phyloP scores from a whole-genome alignment of 2,329 filamentous ascomycete species.

The Fusarium buharicum region DNA sequence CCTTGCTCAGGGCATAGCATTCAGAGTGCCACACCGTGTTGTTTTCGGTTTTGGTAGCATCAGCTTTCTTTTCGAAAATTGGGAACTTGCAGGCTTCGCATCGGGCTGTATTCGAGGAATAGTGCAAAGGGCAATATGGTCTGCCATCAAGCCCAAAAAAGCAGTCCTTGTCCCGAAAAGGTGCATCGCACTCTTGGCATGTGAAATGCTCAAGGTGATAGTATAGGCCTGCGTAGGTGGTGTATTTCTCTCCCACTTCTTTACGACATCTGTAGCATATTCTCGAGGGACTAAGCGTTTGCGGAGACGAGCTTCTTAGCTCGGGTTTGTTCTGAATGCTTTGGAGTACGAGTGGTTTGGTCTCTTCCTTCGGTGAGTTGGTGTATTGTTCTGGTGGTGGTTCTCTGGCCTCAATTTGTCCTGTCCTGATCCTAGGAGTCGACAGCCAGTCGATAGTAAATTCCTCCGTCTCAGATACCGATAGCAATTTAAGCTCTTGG shows the following conservation, averaged over 20 bases:
- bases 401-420: no score
- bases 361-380: no score
- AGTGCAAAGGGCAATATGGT: background rate
- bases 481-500: no score
- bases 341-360: no score
- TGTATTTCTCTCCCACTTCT: background rate
- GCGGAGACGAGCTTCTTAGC: no score
- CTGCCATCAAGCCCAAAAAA: background rate
- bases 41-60: background rate
- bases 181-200: background rate
- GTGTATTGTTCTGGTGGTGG: no score
- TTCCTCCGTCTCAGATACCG: no score
- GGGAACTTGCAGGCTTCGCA: slow-evolving; percentile 2
- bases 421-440: no score
- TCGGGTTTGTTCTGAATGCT: no score
- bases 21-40: background rate
- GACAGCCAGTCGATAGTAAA: no score
- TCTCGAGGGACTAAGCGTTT: no score
- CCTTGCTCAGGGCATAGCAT: background rate
- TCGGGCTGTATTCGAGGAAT: background rate
- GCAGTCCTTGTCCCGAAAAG: background rate
- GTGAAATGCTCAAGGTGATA: background rate
- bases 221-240: background rate
- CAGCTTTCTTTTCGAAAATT: background rate
- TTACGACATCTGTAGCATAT: background rate